Percentiles rank a stretch among this genome's conserved stretches.
Evolutionary conservation across 2,329 filamentous ascomycete genomes (phyloP).

Genomic region (Intubia oerlemansii): DNA sequence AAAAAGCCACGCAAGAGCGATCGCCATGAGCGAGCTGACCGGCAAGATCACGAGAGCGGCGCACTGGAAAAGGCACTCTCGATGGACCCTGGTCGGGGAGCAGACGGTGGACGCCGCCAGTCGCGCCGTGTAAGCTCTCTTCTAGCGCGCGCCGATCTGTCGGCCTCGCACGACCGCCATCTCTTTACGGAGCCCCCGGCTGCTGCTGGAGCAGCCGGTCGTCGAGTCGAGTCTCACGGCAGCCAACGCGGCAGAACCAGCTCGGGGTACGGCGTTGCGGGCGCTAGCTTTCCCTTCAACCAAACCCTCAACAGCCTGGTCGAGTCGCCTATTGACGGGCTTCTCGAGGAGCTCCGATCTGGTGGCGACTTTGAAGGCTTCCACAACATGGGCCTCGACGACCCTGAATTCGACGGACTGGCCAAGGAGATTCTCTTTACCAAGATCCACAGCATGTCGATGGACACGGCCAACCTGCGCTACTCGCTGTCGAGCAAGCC

Average conservation of each 20-base stretch:
- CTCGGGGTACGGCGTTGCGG: slow-evolving; percentile 10
- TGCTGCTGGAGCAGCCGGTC: slow-evolving; percentile 16
- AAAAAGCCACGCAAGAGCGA: slow-evolving; percentile 32
- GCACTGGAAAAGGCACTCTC: slow-evolving; percentile 44
- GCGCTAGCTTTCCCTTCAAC: slow-evolving; percentile 16
- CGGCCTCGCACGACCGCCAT: slow-evolving; percentile 60
- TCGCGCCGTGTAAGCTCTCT: slow-evolving; percentile 77
- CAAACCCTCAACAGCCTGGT: slow-evolving; percentile 38
- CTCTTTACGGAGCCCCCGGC: slow-evolving; percentile 49
- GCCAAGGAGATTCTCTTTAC: slow-evolving; percentile 51
- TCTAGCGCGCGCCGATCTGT: slow-evolving; percentile 69
- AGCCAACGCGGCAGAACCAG: slow-evolving; percentile 43
- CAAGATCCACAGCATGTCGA: slow-evolving; percentile 45
- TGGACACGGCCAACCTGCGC: slow-evolving; percentile 37
- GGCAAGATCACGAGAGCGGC: slow-evolving; percentile 5
- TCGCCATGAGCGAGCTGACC: slow-evolving; percentile 19
- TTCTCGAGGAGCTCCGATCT: slow-evolving; percentile 45
- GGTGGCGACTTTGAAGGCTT: slow-evolving; percentile 45
- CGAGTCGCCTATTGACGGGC: slow-evolving; percentile 45
- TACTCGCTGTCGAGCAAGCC: slow-evolving; percentile 34
- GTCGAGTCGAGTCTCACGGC: slow-evolving; percentile 56
- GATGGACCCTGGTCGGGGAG: slow-evolving; percentile 44
- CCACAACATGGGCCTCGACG: slow-evolving; percentile 50
- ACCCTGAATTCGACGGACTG: slow-evolving; percentile 49
- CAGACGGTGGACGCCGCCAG: slow-evolving; percentile 32